A percentile compares a stretch with the other conserved stretches of the same genome.
Conservation (phyloP, 305 asterid species). For the Petunia hybrid region DNA sequence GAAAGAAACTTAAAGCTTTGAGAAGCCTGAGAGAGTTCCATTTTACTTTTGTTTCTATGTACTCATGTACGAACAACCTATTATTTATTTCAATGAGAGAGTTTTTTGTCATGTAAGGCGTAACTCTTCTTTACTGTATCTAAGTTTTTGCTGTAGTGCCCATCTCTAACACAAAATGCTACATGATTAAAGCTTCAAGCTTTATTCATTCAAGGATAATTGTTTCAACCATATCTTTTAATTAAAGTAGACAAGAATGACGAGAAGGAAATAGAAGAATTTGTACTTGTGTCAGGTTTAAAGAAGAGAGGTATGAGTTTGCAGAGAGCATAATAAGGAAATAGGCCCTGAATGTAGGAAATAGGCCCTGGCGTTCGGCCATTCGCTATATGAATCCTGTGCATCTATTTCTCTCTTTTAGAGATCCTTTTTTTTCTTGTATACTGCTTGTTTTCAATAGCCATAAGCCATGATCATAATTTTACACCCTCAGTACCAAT, state of each 20-base stretch:
- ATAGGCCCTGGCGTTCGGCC: too few relatives aligned
- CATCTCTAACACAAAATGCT: neutral
- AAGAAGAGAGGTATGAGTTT: neutral
- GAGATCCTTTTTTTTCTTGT: too few relatives aligned
- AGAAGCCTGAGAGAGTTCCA: too few relatives aligned
- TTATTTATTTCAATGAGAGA: too few relatives aligned
- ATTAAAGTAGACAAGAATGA: neutral
- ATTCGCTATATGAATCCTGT: too few relatives aligned
- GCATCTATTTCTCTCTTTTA: too few relatives aligned
- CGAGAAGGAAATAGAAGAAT: slow-evolving; percentile 5
- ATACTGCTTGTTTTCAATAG: too few relatives aligned
- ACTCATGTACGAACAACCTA: neutral
- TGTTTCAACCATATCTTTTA: neutral
- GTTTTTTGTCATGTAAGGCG: neutral
- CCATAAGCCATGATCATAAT: too few relatives aligned
- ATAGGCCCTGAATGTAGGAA: neutral
- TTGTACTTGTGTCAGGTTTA: neutral
- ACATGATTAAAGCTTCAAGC: neutral
- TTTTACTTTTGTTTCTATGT: neutral
- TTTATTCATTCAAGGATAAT: neutral
- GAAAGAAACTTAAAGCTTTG: slow-evolving; percentile 20
- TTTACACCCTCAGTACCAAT: too few relatives aligned
- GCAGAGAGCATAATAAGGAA: neutral
- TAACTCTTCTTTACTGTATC: neutral
- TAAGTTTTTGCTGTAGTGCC: neutral